phyloP scores from a whole-genome alignment of 176 grass and related monocot genomes.

The Triticum dicoccoides region DNA sequence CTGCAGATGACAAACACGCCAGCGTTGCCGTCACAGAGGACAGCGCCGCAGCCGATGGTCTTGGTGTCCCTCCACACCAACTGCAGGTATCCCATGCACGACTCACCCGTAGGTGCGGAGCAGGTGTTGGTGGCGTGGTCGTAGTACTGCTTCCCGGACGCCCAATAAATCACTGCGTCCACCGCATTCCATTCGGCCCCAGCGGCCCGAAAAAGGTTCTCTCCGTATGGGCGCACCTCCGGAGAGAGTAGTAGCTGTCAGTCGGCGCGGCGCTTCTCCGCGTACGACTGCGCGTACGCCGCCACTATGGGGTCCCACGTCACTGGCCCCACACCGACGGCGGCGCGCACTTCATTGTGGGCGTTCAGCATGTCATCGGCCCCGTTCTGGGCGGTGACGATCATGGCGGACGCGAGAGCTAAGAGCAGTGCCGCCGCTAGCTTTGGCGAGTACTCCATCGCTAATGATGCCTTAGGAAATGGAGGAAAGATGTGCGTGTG shows the following conservation, averaged over 20 bases:
- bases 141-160: constrained; percentile 39
- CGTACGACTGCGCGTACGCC: constrained; percentile 36
- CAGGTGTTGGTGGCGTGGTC: not conserved
- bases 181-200: not conserved
- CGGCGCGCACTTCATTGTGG: constrained; percentile 33
- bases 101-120: not conserved
- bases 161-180: constrained; percentile 27
- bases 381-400: constrained; percentile 27
- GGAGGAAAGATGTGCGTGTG: not conserved
- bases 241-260: not conserved
- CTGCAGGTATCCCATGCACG: constrained; percentile 35
- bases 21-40: not conserved
- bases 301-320: not conserved
- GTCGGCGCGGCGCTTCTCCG: not conserved
- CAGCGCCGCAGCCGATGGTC: constrained; percentile 31
- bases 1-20: constrained; percentile 40
- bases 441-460: not conserved
- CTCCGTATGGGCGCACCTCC: not conserved
- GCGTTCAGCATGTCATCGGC: constrained; percentile 30
- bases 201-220: not conserved
- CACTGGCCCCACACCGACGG: not conserved
- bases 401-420: not conserved
- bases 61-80: constrained; percentile 32
- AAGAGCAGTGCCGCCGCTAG: not conserved
- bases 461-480: not conserved